phyloP scores from a whole-genome alignment of 805 yeast genomes.

The Zygosaccharomyces kombuchaensis region DNA sequence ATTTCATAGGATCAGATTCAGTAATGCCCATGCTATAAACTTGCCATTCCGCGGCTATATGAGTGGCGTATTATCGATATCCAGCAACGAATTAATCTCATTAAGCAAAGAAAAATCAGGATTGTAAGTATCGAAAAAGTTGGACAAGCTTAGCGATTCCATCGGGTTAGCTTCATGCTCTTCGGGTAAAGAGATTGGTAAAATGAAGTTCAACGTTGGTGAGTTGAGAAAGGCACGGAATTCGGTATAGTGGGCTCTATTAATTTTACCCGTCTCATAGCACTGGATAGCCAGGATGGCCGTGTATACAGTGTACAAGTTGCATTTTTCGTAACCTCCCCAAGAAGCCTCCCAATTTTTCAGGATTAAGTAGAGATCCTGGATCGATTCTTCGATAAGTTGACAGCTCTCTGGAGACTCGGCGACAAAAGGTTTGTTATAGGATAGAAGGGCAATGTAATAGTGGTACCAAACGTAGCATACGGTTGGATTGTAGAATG shows the following conservation, averaged over 20 bases:
- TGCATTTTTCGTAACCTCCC: slow-evolving; percentile 14
- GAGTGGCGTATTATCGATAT: slow-evolving; percentile 1
- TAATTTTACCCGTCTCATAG: slow-evolving; percentile 10
- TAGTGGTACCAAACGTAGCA: slow-evolving; percentile 46
- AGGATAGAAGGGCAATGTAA: slow-evolving; percentile 46
- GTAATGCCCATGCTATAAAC: background rate
- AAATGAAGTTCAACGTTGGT: slow-evolving; percentile 13
- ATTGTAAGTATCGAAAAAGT: slow-evolving; percentile 15
- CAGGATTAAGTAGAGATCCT: slow-evolving; percentile 14
- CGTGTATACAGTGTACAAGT: slow-evolving; percentile 16
- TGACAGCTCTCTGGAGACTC: slow-evolving; percentile 9
- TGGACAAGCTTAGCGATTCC: slow-evolving; percentile 11
- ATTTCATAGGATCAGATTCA: background rate
- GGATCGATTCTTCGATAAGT: slow-evolving; percentile 13
- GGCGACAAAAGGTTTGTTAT: slow-evolving; percentile 47
- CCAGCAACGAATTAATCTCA: slow-evolving; percentile 16
- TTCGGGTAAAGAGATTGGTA: slow-evolving; percentile 6
- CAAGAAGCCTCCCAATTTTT: slow-evolving; percentile 11
- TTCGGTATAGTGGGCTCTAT: slow-evolving; percentile 3
- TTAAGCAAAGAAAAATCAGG: slow-evolving; percentile 18
- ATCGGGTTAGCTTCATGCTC: slow-evolving; percentile 4
- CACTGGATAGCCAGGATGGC: slow-evolving; percentile 19
- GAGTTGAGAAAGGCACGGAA: slow-evolving; percentile 15
- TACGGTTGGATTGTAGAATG: slow-evolving; percentile 43
- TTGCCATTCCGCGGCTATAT: background rate